Conservation (phyloP, 768 basidiomycete genomes). For the Lyophyllum atratum region DNA sequence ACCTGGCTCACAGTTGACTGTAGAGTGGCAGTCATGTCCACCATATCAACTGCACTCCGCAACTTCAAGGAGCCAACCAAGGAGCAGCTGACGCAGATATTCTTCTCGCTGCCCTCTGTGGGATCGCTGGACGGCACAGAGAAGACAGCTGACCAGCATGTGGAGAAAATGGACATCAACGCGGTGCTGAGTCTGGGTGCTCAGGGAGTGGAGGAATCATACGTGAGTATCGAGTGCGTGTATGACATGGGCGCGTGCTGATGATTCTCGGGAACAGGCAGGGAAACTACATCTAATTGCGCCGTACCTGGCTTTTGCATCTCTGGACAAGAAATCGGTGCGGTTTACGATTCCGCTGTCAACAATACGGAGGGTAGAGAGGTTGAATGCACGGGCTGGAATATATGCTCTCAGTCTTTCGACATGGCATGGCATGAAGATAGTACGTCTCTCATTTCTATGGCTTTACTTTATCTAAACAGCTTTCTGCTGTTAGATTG, state of each 20-base stretch:
- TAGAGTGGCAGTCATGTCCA: conserved; percentile 53
- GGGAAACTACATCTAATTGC: conserved; percentile 89
- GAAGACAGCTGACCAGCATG: conserved; percentile 36
- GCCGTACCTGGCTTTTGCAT: conserved; percentile 88
- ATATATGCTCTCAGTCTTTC: conserved; percentile 94
- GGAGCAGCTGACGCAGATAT: conserved; percentile 81
- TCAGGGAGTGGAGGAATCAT: conserved; percentile 87
- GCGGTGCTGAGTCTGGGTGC: conserved; percentile 81
- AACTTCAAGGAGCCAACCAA: conserved; percentile 92
- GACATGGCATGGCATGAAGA: conserved; percentile 94
- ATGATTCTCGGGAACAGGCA: conserved; percentile 51
- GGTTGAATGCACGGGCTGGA: conserved; percentile 90
- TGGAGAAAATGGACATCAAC: conserved; percentile 83
- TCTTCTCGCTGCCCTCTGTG: conserved; percentile 78
- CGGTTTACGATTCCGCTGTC: conserved; percentile 90
- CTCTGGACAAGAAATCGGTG: conserved; percentile 90
- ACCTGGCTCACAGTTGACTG: not conserved
- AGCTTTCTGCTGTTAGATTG: conserved; percentile 51
- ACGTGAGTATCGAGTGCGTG: conserved; percentile 59
- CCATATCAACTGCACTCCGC: conserved; percentile 84
- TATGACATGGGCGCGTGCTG: conserved; percentile 3
- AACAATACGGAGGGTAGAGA: conserved; percentile 90
- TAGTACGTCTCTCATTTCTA: conserved; percentile 53
- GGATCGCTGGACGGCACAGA: conserved; percentile 25
- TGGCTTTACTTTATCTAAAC: not conserved